Evolutionary conservation across 805 yeast genomes (phyloP), one percentile per base, ranked within the genome.

Genomic region (Kregervanrija delftensis): DNA sequence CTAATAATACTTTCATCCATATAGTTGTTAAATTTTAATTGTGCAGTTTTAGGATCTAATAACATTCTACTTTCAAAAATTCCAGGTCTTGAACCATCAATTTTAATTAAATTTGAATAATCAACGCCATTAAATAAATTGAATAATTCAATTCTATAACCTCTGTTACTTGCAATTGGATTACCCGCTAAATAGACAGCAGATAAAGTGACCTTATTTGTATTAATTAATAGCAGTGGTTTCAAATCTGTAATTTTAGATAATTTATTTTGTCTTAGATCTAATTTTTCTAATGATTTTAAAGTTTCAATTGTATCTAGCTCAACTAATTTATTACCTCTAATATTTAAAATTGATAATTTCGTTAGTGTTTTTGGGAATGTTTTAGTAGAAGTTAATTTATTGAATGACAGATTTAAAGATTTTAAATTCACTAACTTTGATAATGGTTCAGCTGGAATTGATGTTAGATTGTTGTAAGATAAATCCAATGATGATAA

Each of bases 31-130:
- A 74, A 64, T 36, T 63, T 64, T 52, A 68, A 59, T 42, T 66
- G 63, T 1, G 81, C 74, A 17, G 66, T 64, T 49, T 73, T 77
- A 2, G 71, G 63, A 49, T 76, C 82, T 42, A 77, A 62, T 30
- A 78, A 59, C 52, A 77, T 56, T 31, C 83, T 73, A 15, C 76
- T 68, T 59, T 78, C 84, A 60, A 78, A 76, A 44, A 78, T 75
- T 1, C 83, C 83, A 0, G 84, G 83, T 43, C 73, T 59, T 3
- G 82, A 76, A 37, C 80, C 83, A 56, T 78, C 83, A 34, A 78
- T 73, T 51, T 73, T 74, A 47, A 78, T 55, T 8, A 55, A 55
- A 49, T 76, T 76, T 17, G 66, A 65, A 47, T 71, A 71, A 45
- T 66, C 69, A 35, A 74, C 72, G 8, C 81, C 82, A 54, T 77